A percentile compares a stretch with the other conserved stretches of the same genome.
These are phyloP conservation scores for Xerocomus brunneocitrinus DNA, from an alignment of 768 basidiomycete genomes.

Conservation along the genomic window DNA sequence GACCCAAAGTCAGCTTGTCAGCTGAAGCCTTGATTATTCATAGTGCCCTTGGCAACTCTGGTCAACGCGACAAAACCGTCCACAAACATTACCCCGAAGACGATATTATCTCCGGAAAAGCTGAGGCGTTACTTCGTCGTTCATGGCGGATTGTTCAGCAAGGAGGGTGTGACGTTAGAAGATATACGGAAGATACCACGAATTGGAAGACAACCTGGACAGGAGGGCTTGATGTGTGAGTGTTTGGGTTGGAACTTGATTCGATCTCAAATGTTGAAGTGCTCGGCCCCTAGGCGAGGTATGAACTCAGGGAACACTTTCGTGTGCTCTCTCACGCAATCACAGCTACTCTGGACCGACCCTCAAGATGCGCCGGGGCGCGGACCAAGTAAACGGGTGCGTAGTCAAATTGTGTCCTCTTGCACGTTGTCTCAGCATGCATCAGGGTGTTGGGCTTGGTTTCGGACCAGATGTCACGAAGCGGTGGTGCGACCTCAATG, in stretches of 20 bases:
- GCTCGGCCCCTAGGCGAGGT: slow-evolving; percentile 54
- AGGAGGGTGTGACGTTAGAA: slow-evolving; percentile 90
- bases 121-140: slow-evolving; percentile 89
- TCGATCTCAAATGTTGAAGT: slow-evolving; percentile 9
- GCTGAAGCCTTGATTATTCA: slow-evolving; percentile 5
- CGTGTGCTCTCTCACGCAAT: slow-evolving; percentile 6
- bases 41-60: slow-evolving; percentile 89
- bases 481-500: slow-evolving; percentile 83
- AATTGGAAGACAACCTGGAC: slow-evolving; percentile 86
- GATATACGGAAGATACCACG: slow-evolving; percentile 87
- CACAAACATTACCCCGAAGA: slow-evolving; percentile 32
- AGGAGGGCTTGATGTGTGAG: slow-evolving; percentile 93
- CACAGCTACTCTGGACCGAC: slow-evolving; percentile 90
- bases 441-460: slow-evolving; percentile 86
- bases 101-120: slow-evolving; percentile 81
- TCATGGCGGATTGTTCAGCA: slow-evolving; percentile 95
- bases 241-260: slow-evolving; percentile 1
- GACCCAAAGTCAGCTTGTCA: neutral
- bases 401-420: slow-evolving; percentile 25
- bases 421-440: slow-evolving; percentile 12
- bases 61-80: slow-evolving; percentile 67
- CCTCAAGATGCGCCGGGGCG: slow-evolving; percentile 86
- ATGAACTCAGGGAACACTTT: slow-evolving; percentile 10
- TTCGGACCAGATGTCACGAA: slow-evolving; percentile 95
- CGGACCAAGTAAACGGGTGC: slow-evolving; percentile 91